These are phyloP conservation scores for Ricinus communis DNA, from an alignment of 345 rosid species.

Conservation along the genomic window DNA sequence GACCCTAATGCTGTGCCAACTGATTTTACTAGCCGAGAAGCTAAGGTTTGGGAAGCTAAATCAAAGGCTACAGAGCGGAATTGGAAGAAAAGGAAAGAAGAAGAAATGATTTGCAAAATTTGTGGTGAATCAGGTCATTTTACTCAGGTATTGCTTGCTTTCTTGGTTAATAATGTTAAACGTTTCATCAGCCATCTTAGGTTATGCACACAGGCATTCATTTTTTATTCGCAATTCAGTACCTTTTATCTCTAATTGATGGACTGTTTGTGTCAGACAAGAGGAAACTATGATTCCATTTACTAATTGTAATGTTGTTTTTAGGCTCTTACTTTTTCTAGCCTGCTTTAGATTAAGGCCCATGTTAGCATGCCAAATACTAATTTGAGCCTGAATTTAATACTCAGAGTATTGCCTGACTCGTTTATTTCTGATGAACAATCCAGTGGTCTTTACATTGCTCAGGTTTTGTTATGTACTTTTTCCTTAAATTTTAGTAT, in stretches of 20 bases:
- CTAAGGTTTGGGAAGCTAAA: conserved; percentile 99
- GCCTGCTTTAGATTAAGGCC: background rate
- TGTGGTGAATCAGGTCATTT: conserved; percentile 98
- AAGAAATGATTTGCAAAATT: conserved; percentile 95
- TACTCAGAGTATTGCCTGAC: background rate
- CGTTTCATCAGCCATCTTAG: background rate
- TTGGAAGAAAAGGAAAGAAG: conserved; percentile 99
- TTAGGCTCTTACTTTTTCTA: background rate
- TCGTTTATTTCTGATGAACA: background rate
- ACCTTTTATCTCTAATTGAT: background rate
- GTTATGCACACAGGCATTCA: background rate
- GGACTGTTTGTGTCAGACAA: background rate
- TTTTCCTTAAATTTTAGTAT: too few species aligned
- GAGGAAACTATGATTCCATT: too few species aligned
- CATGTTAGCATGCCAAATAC: background rate
- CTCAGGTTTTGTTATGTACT: background rate
- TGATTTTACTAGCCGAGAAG: conserved; percentile 95
- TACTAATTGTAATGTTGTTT: too few species aligned
- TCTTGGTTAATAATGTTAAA: background rate
- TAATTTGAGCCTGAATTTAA: background rate
- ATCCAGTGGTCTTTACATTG: background rate
- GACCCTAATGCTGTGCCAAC: conserved; percentile 98
- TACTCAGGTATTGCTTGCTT: conserved; percentile 67
- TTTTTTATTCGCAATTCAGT: too few species aligned
- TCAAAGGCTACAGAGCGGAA: conserved; percentile 98